phyloP scores from a whole-genome alignment of 2,329 filamentous ascomycete species.

The Cryphonectria radicalis region DNA sequence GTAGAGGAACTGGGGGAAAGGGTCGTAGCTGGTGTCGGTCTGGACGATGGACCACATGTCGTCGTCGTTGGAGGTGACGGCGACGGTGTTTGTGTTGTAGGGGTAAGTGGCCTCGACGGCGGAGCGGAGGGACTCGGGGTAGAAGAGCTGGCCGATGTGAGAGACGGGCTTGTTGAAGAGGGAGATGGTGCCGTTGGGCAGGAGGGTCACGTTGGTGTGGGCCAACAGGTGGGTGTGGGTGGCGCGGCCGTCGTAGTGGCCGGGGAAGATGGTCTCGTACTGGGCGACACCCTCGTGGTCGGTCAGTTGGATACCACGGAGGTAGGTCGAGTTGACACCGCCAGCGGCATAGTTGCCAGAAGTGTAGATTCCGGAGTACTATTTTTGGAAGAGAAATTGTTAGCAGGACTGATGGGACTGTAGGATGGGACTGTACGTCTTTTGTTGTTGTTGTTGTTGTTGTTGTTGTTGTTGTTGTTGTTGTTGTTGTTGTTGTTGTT shows the following conservation, averaged over 20 bases:
- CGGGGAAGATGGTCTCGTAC: constrained; percentile 30
- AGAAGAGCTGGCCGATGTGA: constrained; percentile 42
- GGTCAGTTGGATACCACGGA: constrained; percentile 28
- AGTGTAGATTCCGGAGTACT: constrained; percentile 41
- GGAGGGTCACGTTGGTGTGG: constrained; percentile 36
- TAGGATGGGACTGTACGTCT: too few species aligned
- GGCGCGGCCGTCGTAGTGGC: constrained; percentile 28
- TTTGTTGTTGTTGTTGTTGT: too few species aligned
- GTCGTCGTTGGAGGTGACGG: constrained; percentile 38
- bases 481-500: too few species aligned
- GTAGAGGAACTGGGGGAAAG: constrained; percentile 56
- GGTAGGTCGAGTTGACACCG: constrained; percentile 27
- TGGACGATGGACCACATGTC: constrained; percentile 40
- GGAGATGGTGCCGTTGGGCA: constrained; percentile 38
- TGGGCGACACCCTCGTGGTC: constrained; percentile 26
- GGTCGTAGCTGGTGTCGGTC: constrained; percentile 43
- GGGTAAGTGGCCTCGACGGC: constrained; percentile 38
- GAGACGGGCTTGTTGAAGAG: constrained; percentile 35
- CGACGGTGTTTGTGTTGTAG: constrained; percentile 38
- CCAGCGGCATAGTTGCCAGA: constrained; percentile 33
- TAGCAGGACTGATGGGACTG: constrained; percentile 38
- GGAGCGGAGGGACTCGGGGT: constrained; percentile 36
- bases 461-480: too few species aligned
- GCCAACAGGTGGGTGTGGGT: constrained; percentile 33
- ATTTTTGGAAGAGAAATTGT: too few species aligned